Base-by-base conservation (phyloP, 192 early-diverging fungal genomes). In the Backusella tuberculispora region DNA sequence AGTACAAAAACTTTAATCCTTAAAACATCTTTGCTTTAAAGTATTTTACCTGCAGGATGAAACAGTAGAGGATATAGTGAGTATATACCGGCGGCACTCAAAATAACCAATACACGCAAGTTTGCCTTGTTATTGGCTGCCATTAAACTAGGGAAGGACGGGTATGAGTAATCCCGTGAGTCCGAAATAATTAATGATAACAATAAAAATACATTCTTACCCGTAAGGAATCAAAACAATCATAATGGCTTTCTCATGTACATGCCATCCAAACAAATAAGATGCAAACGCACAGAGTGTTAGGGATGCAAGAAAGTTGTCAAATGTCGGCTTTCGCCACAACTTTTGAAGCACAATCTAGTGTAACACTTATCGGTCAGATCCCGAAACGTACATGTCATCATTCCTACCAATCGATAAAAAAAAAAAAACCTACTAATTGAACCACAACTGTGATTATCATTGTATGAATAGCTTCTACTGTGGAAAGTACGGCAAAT, bases 241-340 rank as follows among this genome's bases (percentile, higher is more conserved):
- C 71, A 99, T 83, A 14, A 97, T 89, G 0, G 97, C 97, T 80
- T 99, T 99, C 74, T 99, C 97, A 73, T 99, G 97, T 17, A 99
- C 97, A 83, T 99, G 97, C 96, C 96, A 99, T 43, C 96, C 96
- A 82, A 97, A 98, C 75, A 97, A 76, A 79, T 93, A 99, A 26
- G 96, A 95, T 6, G 92, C 87, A 67, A 92, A 96, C 3, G 90
- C 94, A 68, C 93, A 95, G 21, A 96, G 83, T 6, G 94, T 89
- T 12, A 97, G 76, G 0, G 88, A 87, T 64, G 91, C 83, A 26
- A 97, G 42, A 67, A 99, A 95, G 24, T 82, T 86, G 15, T 64
- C 68, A 26, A 85, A 86, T 6, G 81, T 87, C 5, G 92, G 88
- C 4, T 73, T 66, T 40, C 74, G 74, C 87, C 88, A 92, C 3